Percentiles rank a stretch among this genome's conserved stretches.
phyloP scores from a whole-genome alignment of 495 filamentous ascomycete species.

The Letharia columbiana region DNA sequence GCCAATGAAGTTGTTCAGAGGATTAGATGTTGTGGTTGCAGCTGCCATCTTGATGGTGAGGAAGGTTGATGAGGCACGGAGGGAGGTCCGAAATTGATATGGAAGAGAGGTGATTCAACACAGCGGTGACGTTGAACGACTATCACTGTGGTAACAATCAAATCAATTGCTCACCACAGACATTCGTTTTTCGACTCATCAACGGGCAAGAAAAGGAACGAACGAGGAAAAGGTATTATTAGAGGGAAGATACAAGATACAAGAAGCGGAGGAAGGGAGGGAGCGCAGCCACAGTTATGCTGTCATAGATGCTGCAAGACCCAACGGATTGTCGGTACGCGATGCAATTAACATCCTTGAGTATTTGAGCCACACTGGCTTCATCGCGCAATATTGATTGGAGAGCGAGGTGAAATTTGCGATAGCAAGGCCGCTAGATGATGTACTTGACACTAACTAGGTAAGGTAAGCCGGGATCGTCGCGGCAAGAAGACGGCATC shows the following conservation, averaged over 20 bases:
- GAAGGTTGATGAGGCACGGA: constrained; percentile 2
- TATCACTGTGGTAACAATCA: not conserved
- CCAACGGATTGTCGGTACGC: not conserved
- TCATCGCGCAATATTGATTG: not conserved
- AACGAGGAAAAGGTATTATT: not conserved
- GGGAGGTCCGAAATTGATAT: constrained; percentile 3
- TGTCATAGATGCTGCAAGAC: not conserved
- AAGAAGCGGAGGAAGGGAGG: not conserved
- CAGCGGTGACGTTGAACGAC: not conserved
- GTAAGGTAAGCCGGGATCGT: not conserved
- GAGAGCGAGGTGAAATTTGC: not conserved
- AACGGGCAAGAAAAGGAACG: not conserved
- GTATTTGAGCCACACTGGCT: not conserved
- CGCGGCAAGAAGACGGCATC: not conserved
- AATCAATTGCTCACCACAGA: not conserved
- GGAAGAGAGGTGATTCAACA: not conserved
- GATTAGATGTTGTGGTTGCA: constrained; percentile 18
- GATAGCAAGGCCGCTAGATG: not conserved
- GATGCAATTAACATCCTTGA: not conserved
- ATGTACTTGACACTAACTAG: not conserved
- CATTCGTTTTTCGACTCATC: not conserved
- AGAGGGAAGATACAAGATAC: not conserved
- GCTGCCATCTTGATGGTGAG: constrained; percentile 7
- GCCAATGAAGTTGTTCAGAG: constrained; percentile 26
- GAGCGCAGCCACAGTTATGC: constrained; percentile 18